Evolutionary conservation across 345 rosid species (phyloP), one percentile per base, ranked within the genome.

Genomic region (Carallia pectinifolia): DNA sequence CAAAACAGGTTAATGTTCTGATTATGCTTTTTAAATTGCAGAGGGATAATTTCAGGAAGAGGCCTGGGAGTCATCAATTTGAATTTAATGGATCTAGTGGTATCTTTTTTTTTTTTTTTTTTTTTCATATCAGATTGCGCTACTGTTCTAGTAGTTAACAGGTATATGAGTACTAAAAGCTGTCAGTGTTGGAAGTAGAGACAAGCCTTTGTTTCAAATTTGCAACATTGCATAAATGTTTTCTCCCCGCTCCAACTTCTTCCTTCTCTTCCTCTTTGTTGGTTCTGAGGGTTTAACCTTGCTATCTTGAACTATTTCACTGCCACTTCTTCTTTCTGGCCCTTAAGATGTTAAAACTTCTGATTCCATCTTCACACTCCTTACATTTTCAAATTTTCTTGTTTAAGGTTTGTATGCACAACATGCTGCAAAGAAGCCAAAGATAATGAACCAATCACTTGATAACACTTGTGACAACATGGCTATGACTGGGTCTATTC

Each of bases 41-140:
- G 97, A 87, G 87, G 81, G 93, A 89, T 65, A 80, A 80, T 74
- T 85, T 84, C 61, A 96, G 80, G 87, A 96, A 75, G 90, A 86
- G 96, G 85, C 56, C 64, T 62, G 98, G 89, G 77, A 72, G 66
- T 80, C 89, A 81, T 73, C 93, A 84, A 80, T 86, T 85, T 72
- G 96, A 89, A 71, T 88, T 81, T 64, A 91, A 86, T 80, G 97
- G 96, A 74, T 82, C 81, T 58, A 78, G 82, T 79, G 93, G 87
- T 90, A 58, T 73, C 61, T 66, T 47, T 23, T 23, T 23, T 23
- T 23, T 23, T 23, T 23, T 23, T 23, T 23, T 23, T 23, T 23
- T 23, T 23, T 67, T 39, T 70, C 58, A 44, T 71, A 56, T 56
- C 33, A 56, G 10, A 56, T 8, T 56, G 34, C 4, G 27, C 2